Conservation (phyloP, 352 stramenopile genomes). For the Globisporangium cylindrosporum region DNA sequence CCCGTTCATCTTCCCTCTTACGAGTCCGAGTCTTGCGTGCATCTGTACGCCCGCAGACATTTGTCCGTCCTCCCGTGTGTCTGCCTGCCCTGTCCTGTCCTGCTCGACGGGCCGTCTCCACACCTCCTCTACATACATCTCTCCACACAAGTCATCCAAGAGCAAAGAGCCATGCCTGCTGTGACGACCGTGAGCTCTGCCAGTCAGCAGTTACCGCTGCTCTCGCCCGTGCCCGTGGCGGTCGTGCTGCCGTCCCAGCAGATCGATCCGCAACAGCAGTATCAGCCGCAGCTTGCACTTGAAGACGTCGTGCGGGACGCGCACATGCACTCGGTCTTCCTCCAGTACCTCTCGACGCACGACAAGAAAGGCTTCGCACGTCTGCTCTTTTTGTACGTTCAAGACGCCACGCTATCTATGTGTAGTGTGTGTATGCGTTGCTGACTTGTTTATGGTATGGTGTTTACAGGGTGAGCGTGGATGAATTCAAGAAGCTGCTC, state of each 20-base stretch:
- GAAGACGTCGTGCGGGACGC: slow-evolving; percentile 73
- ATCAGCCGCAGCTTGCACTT: slow-evolving; percentile 35
- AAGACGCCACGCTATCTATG: too few relatives aligned
- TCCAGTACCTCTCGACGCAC: slow-evolving; percentile 64
- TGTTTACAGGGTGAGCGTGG: slow-evolving; percentile 60
- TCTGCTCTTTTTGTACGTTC: slow-evolving; percentile 69
- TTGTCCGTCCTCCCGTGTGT: too few relatives aligned
- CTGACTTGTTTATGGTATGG: background rate
- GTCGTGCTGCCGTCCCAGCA: slow-evolving; percentile 6
- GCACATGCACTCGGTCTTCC: slow-evolving; percentile 77
- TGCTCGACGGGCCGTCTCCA: too few relatives aligned
- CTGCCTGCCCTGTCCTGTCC: too few relatives aligned
- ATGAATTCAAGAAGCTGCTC: slow-evolving; percentile 86
- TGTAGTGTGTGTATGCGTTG: background rate
- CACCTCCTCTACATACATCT: too few relatives aligned
- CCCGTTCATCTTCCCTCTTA: too few relatives aligned
- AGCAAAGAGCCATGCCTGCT: too few relatives aligned
- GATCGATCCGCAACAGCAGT: background rate
- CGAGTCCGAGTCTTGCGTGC: too few relatives aligned
- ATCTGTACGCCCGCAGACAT: too few relatives aligned
- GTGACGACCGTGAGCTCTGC: background rate
- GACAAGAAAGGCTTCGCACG: slow-evolving; percentile 76
- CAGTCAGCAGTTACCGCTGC: slow-evolving; percentile 2
- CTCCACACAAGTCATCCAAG: too few relatives aligned
- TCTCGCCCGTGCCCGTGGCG: background rate